phyloP scores from a whole-genome alignment of 176 grass and related monocot species.

The Ensete ventricosum region DNA sequence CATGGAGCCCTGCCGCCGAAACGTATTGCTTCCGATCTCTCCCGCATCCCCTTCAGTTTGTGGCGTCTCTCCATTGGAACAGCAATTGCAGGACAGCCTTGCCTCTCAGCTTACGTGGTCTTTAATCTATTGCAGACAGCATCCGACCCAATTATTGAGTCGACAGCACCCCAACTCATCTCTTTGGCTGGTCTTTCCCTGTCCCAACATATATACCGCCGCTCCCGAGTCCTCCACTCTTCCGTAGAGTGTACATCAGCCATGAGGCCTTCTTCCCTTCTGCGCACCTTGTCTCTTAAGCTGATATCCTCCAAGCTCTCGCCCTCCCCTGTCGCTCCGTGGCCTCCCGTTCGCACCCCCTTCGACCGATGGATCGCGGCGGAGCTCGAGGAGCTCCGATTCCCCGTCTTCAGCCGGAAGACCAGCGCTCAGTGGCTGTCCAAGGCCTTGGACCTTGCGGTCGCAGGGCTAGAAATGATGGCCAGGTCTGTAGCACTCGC shows the following conservation, averaged over 20 bases:
- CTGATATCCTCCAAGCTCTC: slow-evolving; percentile 24
- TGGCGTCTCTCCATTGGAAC: slow-evolving; percentile 1
- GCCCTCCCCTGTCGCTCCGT: slow-evolving; percentile 39
- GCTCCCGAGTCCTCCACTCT: neutral
- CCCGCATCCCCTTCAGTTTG: neutral
- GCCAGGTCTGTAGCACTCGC: neutral
- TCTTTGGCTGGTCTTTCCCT: no score
- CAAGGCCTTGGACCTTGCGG: slow-evolving; percentile 39
- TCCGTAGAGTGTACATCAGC: neutral
- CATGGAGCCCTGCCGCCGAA: neutral
- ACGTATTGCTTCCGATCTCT: neutral
- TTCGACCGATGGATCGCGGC: slow-evolving; percentile 77
- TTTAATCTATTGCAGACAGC: neutral
- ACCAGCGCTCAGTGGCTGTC: slow-evolving; percentile 47
- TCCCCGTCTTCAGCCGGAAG: slow-evolving; percentile 25
- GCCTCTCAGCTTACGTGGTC: neutral
- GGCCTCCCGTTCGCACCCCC: slow-evolving; percentile 57
- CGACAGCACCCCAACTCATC: neutral
- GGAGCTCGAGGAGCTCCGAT: slow-evolving; percentile 64
- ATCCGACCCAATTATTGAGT: neutral
- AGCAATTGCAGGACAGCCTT: slow-evolving; percentile 1
- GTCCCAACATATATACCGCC: neutral
- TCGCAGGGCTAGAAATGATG: slow-evolving; percentile 34
- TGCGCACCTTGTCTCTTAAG: slow-evolving; percentile 43
- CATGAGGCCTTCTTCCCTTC: slow-evolving; percentile 63